Evolutionary conservation across 176 grass and related monocot species (phyloP).

Genomic region (Dactylis glomerata): DNA sequence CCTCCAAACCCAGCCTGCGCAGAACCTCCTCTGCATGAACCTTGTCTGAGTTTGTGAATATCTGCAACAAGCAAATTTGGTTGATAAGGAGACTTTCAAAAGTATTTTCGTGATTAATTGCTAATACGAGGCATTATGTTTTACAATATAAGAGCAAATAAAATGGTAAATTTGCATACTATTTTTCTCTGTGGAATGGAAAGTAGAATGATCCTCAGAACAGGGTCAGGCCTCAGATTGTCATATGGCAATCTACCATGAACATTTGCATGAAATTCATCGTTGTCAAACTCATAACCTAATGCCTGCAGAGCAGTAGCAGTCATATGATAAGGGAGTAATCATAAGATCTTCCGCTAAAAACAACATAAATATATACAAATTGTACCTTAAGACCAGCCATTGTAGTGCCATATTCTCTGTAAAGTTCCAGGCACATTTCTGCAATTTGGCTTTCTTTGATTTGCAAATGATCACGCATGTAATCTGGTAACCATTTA

Average conservation of each 20-base stretch:
- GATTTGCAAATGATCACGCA: constrained; percentile 59
- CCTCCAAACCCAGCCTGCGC: constrained; percentile 45
- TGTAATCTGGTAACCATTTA: constrained; percentile 53
- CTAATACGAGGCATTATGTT: background rate
- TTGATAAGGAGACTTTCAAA: background rate
- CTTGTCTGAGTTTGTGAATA: constrained; percentile 73
- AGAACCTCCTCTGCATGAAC: constrained; percentile 49
- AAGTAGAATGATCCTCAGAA: constrained; percentile 59
- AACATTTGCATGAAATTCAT: constrained; percentile 71
- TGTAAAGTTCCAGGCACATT: constrained; percentile 70
- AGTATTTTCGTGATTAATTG: background rate
- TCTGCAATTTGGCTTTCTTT: constrained; percentile 59
- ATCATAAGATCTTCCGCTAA: background rate
- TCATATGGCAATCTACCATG: constrained; percentile 76
- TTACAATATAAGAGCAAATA: background rate
- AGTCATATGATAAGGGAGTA: background rate
- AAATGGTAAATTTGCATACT: constrained; percentile 23
- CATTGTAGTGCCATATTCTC: constrained; percentile 81
- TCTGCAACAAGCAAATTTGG: constrained; percentile 28
- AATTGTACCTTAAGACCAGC: constrained; percentile 61
- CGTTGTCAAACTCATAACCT: constrained; percentile 53
- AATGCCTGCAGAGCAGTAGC: constrained; percentile 36
- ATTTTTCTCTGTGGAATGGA: constrained; percentile 74
- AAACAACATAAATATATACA: background rate
- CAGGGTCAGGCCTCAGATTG: constrained; percentile 51